These are phyloP conservation scores for Aspergillus pseudoglaucus DNA, from an alignment of 2,329 filamentous ascomycete genomes.

Conservation along the genomic window DNA sequence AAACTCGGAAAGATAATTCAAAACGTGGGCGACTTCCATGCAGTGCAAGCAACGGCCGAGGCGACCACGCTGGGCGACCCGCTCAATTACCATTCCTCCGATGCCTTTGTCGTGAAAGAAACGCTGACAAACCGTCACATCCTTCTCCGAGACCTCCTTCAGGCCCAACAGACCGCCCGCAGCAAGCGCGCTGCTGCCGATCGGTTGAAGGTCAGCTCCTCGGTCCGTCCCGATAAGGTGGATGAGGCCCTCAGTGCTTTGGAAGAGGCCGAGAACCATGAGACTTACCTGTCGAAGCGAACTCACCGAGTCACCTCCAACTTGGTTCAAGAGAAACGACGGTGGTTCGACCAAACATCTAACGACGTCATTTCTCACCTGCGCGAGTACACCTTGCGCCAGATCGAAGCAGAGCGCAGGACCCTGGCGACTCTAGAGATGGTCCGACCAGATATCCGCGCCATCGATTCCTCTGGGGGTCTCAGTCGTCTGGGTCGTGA, in stretches of 20 bases:
- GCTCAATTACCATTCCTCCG: slow-evolving; percentile 87
- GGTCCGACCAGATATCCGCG: slow-evolving; percentile 84
- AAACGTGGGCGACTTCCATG: slow-evolving; percentile 88
- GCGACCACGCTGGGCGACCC: slow-evolving; percentile 91
- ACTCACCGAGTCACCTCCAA: slow-evolving; percentile 85
- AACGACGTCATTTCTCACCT: slow-evolving; percentile 77
- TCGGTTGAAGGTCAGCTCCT: slow-evolving; percentile 77
- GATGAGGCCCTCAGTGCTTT: slow-evolving; percentile 91
- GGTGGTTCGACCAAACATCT: slow-evolving; percentile 83
- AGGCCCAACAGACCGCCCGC: slow-evolving; percentile 79
- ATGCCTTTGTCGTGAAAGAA: slow-evolving; percentile 97
- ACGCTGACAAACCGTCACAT: slow-evolving; percentile 97
- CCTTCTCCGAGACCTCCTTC: slow-evolving; percentile 82
- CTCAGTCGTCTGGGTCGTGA: slow-evolving; percentile 85
- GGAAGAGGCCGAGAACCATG: slow-evolving; percentile 77
- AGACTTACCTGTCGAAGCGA: slow-evolving; percentile 75
- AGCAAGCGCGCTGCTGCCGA: slow-evolving; percentile 81
- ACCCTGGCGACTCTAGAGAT: slow-evolving; percentile 89
- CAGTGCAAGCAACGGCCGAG: slow-evolving; percentile 92
- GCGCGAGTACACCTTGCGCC: slow-evolving; percentile 84
- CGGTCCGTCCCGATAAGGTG: slow-evolving; percentile 87
- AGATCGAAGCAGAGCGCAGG: slow-evolving; percentile 92
- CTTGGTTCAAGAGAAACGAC: slow-evolving; percentile 77
- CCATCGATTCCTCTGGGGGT: slow-evolving; percentile 85
- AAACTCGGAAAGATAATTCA: slow-evolving; percentile 93